Base-by-base conservation (phyloP, 306 rosid genomes). In the Biancaea sappan region DNA sequence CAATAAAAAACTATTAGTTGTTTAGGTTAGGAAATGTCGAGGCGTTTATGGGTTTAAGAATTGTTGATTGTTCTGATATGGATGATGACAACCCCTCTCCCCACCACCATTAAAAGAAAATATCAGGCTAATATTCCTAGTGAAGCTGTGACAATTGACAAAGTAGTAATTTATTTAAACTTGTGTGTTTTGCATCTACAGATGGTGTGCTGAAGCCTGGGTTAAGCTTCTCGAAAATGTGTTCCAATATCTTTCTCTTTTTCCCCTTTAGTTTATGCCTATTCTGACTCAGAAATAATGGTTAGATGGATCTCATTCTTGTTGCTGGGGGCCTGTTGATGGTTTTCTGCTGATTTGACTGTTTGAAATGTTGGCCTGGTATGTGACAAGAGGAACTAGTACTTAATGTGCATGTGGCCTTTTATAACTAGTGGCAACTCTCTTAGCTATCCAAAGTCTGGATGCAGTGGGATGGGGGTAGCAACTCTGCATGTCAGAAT, bases 41-140 rank as follows among this genome's bases (percentile, higher is more conserved):
- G 60, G 46, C 29, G 28, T 52, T 14, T 32, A 13, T 68, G 19
- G 74, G 28, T 37, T 51, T 35, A 32, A 61, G 69, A 29, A 60
- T 59, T 32, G 29, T 69, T 69, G 15, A 28, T 29, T 70, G 54
- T 48, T 38, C 37, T 63, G 60, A 61, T 15, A 8, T 8, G 71
- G 50, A 26, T 47, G 52, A 25, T 62, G n/a, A n/a, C n/a, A n/a
- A 24, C 46, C 51, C 26, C 54, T n/a, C 25, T 18, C 10, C 4
- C 26, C 5, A 6, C n/a, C 38, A 0, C 25, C 57, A 1, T n/a
- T 3, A 14, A 16, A 35, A 53, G 29, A 66, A 43, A 54, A 7
- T 8, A 38, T 60, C 24, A 48, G 52, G 31, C 54, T 10, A 11
- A 21, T 37, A 31, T 56, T 34, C 29, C 18, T 2, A 4, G 44